These are phyloP conservation scores for Podospora fimiseda DNA, from an alignment of 495 filamentous ascomycete genomes.

Conservation along the genomic window DNA sequence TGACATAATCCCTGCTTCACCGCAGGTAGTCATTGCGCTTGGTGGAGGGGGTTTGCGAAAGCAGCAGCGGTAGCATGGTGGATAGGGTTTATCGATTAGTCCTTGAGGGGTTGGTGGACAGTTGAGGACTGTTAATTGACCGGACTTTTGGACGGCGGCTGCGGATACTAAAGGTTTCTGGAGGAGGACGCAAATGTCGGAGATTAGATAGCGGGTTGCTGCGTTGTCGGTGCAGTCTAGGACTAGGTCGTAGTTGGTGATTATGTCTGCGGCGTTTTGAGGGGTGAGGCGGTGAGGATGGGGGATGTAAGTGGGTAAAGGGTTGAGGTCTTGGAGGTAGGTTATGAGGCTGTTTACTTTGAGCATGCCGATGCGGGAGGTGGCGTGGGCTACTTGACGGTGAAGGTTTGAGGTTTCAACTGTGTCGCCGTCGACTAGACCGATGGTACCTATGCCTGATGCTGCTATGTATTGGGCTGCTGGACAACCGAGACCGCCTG, in stretches of 20 bases:
- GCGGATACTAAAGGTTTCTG: slow-evolving; percentile 79
- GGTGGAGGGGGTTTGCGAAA: slow-evolving; percentile 83
- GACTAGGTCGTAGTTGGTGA: slow-evolving; percentile 69
- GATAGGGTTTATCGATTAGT: slow-evolving; percentile 26
- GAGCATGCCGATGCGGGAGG: slow-evolving; percentile 58
- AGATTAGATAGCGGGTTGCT: slow-evolving; percentile 84
- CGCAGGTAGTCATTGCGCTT: slow-evolving; percentile 70
- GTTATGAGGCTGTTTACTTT: slow-evolving; percentile 78
- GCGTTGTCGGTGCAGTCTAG: slow-evolving; percentile 95
- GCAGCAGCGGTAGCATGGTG: slow-evolving; percentile 90
- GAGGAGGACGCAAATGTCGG: slow-evolving; percentile 75
- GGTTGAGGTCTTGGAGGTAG: slow-evolving; percentile 63
- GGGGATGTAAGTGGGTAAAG: slow-evolving; percentile 54
- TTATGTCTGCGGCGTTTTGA: slow-evolving; percentile 56
- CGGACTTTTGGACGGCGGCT: slow-evolving; percentile 77
- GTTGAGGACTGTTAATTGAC: slow-evolving; percentile 83
- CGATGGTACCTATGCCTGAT: slow-evolving; percentile 77
- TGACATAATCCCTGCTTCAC: slow-evolving; percentile 86
- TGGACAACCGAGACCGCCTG: slow-evolving; percentile 86
- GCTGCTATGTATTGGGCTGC: slow-evolving; percentile 85
- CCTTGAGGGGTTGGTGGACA: slow-evolving; percentile 49
- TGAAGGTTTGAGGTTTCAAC: slow-evolving; percentile 91
- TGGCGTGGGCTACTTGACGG: slow-evolving; percentile 78
- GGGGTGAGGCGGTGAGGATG: slow-evolving; percentile 57
- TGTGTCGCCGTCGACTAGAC: slow-evolving; percentile 77